Conservation (phyloP, 2,329 filamentous ascomycete genomes). For the Trichoderma gracile region DNA sequence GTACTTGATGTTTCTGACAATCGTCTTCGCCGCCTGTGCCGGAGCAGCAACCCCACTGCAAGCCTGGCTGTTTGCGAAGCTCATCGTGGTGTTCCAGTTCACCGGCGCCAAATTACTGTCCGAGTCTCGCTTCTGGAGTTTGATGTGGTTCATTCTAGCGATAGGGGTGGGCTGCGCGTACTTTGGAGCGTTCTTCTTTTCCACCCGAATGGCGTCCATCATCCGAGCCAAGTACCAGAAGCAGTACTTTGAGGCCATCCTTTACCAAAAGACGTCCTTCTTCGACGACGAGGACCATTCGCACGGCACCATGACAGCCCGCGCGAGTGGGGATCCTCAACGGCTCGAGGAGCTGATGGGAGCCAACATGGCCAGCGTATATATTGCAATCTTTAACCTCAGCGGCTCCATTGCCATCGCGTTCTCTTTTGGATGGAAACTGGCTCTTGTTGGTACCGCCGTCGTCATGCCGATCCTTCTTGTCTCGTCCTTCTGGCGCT, state of each 20-base stretch:
- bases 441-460: slow-evolving; percentile 66
- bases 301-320: slow-evolving; percentile 59
- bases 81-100: slow-evolving; percentile 53
- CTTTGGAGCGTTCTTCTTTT: slow-evolving; percentile 42
- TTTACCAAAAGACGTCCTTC: slow-evolving; percentile 60
- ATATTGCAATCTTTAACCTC: slow-evolving; percentile 65
- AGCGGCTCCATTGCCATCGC: slow-evolving; percentile 65
- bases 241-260: slow-evolving; percentile 62
- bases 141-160: slow-evolving; percentile 65
- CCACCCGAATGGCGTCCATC: slow-evolving; percentile 50
- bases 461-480: slow-evolving; percentile 57
- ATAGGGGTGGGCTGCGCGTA: slow-evolving; percentile 55
- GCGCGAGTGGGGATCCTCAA: slow-evolving; percentile 57
- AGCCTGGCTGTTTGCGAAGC: slow-evolving; percentile 56
- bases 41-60: slow-evolving; percentile 52
- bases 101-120: slow-evolving; percentile 38
- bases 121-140: slow-evolving; percentile 60
- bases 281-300: slow-evolving; percentile 63
- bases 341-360: slow-evolving; percentile 64
- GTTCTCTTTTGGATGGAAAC: slow-evolving; percentile 75
- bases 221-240: slow-evolving; percentile 57
- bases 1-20: slow-evolving; percentile 51
- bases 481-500: slow-evolving; percentile 50
- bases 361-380: slow-evolving; percentile 62
- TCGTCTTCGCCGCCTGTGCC: slow-evolving; percentile 49